A percentile compares a stretch with the other conserved stretches of the same genome.
These are phyloP conservation scores for Entomortierella lignicola DNA, from an alignment of 192 early-diverging fungal genomes.

Conservation along the genomic window DNA sequence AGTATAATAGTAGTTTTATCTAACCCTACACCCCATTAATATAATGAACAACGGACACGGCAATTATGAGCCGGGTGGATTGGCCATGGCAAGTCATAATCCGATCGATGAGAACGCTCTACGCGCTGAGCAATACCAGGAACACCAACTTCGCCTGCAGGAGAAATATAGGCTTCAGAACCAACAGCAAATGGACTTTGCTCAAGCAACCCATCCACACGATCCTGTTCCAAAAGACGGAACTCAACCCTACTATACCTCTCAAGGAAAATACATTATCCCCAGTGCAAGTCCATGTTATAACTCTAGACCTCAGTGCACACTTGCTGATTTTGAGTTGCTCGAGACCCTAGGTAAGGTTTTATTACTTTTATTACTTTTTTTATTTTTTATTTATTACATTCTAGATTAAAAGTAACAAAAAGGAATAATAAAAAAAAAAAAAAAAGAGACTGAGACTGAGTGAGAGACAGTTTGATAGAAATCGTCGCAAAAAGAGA, in stretches of 20 bases:
- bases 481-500: too few species aligned
- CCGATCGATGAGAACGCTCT: slow-evolving; percentile 32
- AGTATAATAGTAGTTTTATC: background rate
- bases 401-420: background rate
- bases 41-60: slow-evolving; percentile 54
- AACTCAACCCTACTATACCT: slow-evolving; percentile 42
- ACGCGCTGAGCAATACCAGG: slow-evolving; percentile 37
- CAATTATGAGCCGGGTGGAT: slow-evolving; percentile 55
- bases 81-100: slow-evolving; percentile 44
- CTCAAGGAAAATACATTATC: slow-evolving; percentile 37
- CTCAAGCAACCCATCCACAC: slow-evolving; percentile 39
- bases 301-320: slow-evolving; percentile 46
- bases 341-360: slow-evolving; percentile 63
- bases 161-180: slow-evolving; percentile 42
- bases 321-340: slow-evolving; percentile 62
- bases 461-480: too few species aligned
- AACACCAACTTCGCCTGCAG: slow-evolving; percentile 41
- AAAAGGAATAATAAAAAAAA: background rate
- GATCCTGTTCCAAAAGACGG: slow-evolving; percentile 36
- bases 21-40: background rate
- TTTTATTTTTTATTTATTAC: background rate
- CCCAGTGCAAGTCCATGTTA: slow-evolving; percentile 41
- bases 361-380: background rate
- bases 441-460: too few species aligned
- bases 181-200: slow-evolving; percentile 34